Evolutionary conservation across 169 alveolate species (phyloP), one percentile per base, ranked within the genome.

Genomic region (Blepharisma undulans): DNA sequence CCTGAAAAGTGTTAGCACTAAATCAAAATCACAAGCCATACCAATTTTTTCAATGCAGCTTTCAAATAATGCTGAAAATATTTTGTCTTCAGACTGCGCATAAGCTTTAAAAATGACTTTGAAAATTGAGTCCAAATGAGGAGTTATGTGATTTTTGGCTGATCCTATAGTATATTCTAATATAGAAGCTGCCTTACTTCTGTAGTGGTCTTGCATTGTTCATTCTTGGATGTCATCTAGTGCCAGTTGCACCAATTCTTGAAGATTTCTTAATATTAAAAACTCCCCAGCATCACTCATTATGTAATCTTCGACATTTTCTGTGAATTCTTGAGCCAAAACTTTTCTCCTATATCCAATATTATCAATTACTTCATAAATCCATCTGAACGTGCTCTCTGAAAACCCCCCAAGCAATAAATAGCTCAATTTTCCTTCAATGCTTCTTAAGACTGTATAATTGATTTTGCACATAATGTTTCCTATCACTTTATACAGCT

Each of bases 191-290:
- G 89, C 74, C 22, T 74, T 22, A 59, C 78, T 48, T 22, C 89
- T 32, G 76, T 82, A 82, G 22, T 32, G 60, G 32, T 82, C 89
- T 30, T 82, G 89, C 22, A 82, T 82, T 19, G 89, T 82, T 74
- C 89, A 82, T 7, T 82, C 89, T 82, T 82, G 78, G 25, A 82
- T 82, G 22, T 82, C 89, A 34, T 21, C 30, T 22, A 82, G n/a
- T 34, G 76, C 25, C 8, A 82, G 10, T 21, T 82, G 33, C 14
- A 82, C 36, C 7, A 82, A 22, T 36, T 82, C 76, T 60, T 30
- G 33, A 4, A 82, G 27, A 30, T 82, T 82, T 60, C 77, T 82
- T 59, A 36, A 21, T 16, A 29, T 74, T 5, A 74, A 74, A 74
- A 74, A 59, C 89, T 21, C 27, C 1, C 89, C 77, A 48, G 36